Base-by-base conservation (phyloP, 345 rosid genomes). In the Odontarrhena argentea region DNA sequence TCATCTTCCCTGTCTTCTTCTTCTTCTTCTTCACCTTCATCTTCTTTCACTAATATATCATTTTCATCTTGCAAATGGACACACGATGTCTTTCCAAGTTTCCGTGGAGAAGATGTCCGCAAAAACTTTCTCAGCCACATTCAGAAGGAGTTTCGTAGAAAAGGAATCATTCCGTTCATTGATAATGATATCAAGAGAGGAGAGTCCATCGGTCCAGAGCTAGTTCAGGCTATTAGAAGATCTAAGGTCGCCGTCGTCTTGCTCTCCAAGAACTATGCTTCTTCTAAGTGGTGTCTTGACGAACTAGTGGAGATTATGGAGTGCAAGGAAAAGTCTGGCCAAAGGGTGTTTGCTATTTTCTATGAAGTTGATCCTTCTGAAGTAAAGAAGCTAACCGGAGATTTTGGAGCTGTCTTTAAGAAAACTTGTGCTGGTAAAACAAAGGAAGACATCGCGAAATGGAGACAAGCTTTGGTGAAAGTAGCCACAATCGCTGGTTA, bases 311-410 rank as follows among this genome's bases (percentile, higher is more conserved):
- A 42, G 12, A 74, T 67, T 3, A 25, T 67, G n/a, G 57, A 54
- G n/a, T 8, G 44, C 50, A 46, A 14, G 24, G 6, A 32, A 32
- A 5, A 32, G 6, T 32, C 6, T 5, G 36, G 7, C 1, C 36
- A 32, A 32, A 32, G 1, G 3, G 68, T 74, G 6, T 26, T 74
- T 7, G 69, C 74, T 2, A 5, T 74, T 18, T 73, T 73, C 67
- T 51, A 65, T 7, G 38, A 48, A 35, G 76, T 71, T 0, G 52
- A 71, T 22, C 70, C 76, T 1, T 25, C 60, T 1, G 14, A 54
- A 0, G 60, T 54, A 2, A 54, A 32, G 60, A 54, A 54, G 40
- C 37, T 26, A 8, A 54, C 0, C 5, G 38, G 60, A 13, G 22
- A 46, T 2, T 46, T 46, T 7, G 50, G 50, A 14, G 24, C 8